Evolutionary conservation across 495 filamentous ascomycete genomes (phyloP), one percentile per base, ranked within the genome.

Genomic region (Penicillium parvum): DNA sequence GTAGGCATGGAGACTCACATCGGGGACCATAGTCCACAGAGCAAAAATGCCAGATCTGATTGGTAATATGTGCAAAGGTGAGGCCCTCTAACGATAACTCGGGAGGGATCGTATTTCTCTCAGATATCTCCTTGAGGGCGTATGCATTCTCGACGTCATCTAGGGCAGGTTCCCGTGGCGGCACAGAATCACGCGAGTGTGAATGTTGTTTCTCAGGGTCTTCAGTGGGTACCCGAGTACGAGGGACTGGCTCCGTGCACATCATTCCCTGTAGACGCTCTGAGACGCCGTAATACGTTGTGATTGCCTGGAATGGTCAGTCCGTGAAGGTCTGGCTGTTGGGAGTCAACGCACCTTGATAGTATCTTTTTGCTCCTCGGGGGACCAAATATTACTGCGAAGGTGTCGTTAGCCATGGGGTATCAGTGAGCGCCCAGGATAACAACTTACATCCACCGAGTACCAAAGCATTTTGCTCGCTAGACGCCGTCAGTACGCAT

Each of bases 311-410:
- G 8, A 10, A 32, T 25, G 8, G 33, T 50, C 14, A 46, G 25
- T 18, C 10, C 16, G 29, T 7, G 15, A 14, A 3, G 29, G 15
- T 20, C 20, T 16, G 15, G 16, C 12, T 9, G 16, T 2, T 4
- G 3, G 18, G 27, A 7, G 1, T 14, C 9, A 15, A 40, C 52
- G 4, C 26, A 75, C 73, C 35, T 63, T 67, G 23, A 88, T 72
- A 1, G 71, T 53, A 0, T 74, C 66, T 25, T 61, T 69, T 46
- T 90, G 83, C 20, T 65, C 55, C 46, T 81, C 76, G 7, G 84
- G 85, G 34, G 72, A 63, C 83, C 84, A 90, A n/a, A 89, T 75
- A 49, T 88, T 85, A 40, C 81, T 84, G 42, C 5, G 14, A 50
- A 23, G 53, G 53, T 28, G n/a, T n/a, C n/a, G n/a, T n/a, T n/a